Evolutionary conservation across 345 rosid species (phyloP).

Genomic region (Acer negundo): DNA sequence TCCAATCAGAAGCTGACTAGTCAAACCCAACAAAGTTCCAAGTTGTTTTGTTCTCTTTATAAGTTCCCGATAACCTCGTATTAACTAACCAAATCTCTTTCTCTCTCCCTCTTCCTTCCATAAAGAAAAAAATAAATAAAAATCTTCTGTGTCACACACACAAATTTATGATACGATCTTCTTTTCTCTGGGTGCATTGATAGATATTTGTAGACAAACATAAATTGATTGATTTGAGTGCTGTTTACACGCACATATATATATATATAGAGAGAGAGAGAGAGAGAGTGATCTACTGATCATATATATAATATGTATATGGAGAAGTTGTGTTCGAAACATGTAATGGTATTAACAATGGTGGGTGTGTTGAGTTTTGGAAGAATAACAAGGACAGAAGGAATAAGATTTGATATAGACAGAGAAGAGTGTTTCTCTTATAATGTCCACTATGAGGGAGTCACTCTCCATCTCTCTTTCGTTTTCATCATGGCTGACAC

Average conservation of each 20-base stretch:
- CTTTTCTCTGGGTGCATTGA: too few relatives aligned
- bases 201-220: too few relatives aligned
- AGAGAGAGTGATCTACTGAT: too few relatives aligned
- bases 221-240: background rate
- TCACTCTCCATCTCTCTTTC: slow-evolving; percentile 66
- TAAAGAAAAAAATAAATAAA: too few relatives aligned
- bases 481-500: slow-evolving; percentile 62
- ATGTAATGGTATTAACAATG: slow-evolving; percentile 14
- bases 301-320: background rate
- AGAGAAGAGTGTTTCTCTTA: slow-evolving; percentile 68
- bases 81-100: background rate
- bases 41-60: too few relatives aligned
- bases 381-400: slow-evolving; percentile 32
- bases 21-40: background rate
- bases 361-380: slow-evolving; percentile 28
- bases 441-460: slow-evolving; percentile 64
- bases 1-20: too few relatives aligned
- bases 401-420: slow-evolving; percentile 62
- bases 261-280: too few relatives aligned
- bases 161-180: too few relatives aligned
- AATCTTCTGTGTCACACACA: too few relatives aligned
- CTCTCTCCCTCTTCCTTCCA: background rate
- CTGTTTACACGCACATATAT: background rate
- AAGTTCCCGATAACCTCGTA: background rate
- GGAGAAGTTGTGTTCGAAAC: slow-evolving; percentile 30